Evolutionary conservation across 1,139 yeast genomes (phyloP).

Genomic region (Trichomonascaceae sp.): DNA sequence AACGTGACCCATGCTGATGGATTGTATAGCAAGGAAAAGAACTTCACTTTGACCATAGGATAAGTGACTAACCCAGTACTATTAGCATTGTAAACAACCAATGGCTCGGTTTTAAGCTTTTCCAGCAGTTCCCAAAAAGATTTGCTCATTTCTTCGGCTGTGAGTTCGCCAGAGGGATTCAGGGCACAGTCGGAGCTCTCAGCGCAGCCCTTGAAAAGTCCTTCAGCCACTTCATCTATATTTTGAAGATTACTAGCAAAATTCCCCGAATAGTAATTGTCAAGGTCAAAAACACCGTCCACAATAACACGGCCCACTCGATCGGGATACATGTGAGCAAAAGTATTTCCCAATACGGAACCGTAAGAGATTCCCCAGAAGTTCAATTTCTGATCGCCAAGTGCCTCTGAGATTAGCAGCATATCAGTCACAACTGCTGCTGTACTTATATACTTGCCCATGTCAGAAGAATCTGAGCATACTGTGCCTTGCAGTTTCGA

Average conservation of each 20-base stretch:
- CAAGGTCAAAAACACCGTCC: slow-evolving; percentile 17
- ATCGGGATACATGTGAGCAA: slow-evolving; percentile 18
- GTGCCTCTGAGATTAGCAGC: slow-evolving; percentile 14
- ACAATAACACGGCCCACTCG: slow-evolving; percentile 17
- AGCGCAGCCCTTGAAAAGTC: slow-evolving; percentile 12
- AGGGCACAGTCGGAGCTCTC: slow-evolving; percentile 13
- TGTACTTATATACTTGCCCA: slow-evolving; percentile 12
- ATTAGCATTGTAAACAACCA: slow-evolving; percentile 10
- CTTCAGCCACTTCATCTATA: slow-evolving; percentile 11
- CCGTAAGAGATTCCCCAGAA: slow-evolving; percentile 19
- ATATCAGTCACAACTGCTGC: slow-evolving; percentile 17
- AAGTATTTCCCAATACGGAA: slow-evolving; percentile 16
- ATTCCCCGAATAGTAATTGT: slow-evolving; percentile 14
- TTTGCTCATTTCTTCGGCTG: slow-evolving; percentile 9
- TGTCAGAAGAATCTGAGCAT: slow-evolving; percentile 8
- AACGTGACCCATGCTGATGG: slow-evolving; percentile 11
- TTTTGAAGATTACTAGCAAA: slow-evolving; percentile 13
- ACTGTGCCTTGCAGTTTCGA: slow-evolving; percentile 8
- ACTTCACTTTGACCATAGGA: slow-evolving; percentile 5
- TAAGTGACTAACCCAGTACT: slow-evolving; percentile 10
- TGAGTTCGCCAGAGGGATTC: slow-evolving; percentile 7
- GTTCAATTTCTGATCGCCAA: slow-evolving; percentile 17
- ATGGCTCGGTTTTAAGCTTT: slow-evolving; percentile 10
- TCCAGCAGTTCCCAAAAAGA: slow-evolving; percentile 6
- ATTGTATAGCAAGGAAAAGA: slow-evolving; percentile 9